Percentiles rank a stretch among this genome's conserved stretches.
Evolutionary conservation across 495 filamentous ascomycete genomes (phyloP).

Genomic region (Aspergillus olivimuriae): DNA sequence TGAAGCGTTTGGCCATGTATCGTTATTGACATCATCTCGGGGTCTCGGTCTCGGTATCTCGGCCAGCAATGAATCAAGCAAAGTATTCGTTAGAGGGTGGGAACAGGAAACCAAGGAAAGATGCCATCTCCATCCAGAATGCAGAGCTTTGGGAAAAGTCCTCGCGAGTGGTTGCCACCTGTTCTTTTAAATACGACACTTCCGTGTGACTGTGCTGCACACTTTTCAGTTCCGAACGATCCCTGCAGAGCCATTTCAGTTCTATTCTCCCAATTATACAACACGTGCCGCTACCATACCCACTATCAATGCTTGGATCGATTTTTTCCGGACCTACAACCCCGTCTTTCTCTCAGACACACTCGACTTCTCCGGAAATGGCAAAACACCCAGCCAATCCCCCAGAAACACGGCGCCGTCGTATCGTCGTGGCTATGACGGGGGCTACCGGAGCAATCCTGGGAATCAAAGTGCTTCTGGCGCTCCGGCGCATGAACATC

Average conservation of each 20-base stretch:
- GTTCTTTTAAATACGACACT: no score
- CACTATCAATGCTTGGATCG: conserved; percentile 1
- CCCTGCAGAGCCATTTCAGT: not conserved
- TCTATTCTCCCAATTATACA: no score
- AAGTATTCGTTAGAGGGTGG: no score
- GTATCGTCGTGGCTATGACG: conserved; percentile 36
- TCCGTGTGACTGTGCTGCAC: no score
- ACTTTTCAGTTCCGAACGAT: not conserved
- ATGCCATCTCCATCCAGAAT: no score
- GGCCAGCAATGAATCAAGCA: conserved; percentile 1
- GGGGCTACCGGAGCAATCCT: conserved; percentile 35
- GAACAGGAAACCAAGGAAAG: no score
- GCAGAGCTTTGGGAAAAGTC: no score
- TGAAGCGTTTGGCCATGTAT: conserved; percentile 1
- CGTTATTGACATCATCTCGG: not conserved
- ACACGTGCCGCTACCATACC: no score
- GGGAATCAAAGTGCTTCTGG: conserved; percentile 30
- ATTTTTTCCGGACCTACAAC: not conserved
- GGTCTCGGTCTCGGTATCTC: conserved; percentile 5
- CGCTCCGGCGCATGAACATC: conserved; percentile 29
- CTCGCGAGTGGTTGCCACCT: no score
- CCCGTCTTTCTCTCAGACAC: not conserved
- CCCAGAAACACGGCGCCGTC: conserved; percentile 3
- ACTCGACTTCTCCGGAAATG: not conserved
- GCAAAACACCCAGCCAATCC: not conserved